Base-by-base conservation (phyloP, 1,284 basidiomycete genomes). In the Ustilago nuda region DNA sequence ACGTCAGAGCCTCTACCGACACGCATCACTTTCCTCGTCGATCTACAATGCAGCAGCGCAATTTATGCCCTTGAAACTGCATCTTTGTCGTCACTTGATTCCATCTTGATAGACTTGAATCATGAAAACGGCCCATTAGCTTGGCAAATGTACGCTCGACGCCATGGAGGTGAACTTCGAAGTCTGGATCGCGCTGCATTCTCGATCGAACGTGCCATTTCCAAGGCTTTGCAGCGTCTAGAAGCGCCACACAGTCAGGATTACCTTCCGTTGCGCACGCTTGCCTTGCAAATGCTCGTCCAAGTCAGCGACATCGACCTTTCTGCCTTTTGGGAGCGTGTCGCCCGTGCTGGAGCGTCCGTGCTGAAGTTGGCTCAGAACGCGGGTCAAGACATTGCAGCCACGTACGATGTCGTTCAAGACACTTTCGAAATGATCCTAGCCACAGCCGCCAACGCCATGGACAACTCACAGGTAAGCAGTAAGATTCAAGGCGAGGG, bases 321-420 rank as follows among this genome's bases (percentile, higher is more conserved):
- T 2, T 56, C 56, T 13, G 80, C 80, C 19, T 76, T 80, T 51
- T 82, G 80, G 80, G 77, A 82, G 46, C 70, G 79, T 4, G 72
- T 63, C 4, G 76, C 76, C 13, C 69, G 79, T 6, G 43, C 66
- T 13, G 78, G 72, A 8, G 66, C 61, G 3, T 56, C 65, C 13
- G 63, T 70, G 9, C 63, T 74, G 45, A 76, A 73, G 27, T 45
- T 45, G 4, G 67, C 52, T 6, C 61, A 63, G 33, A 61, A 64
- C 27, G 59, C 64, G 6, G 62, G 62, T n/a, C 53, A 66, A 9
- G 55, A 68, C 36, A 30, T 68, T 2, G 57, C 59, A 15, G 32
- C 56, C 13, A 57, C 66, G n/a, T 76, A 76, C 37, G 33, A 41
- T 17, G 50, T 64, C 13, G 68, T 72, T 5, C 71, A 74, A 45